A percentile compares a stretch with the other conserved stretches of the same genome.
phyloP scores from a whole-genome alignment of 495 filamentous ascomycete genomes.

The Terfezia boudieri region DNA sequence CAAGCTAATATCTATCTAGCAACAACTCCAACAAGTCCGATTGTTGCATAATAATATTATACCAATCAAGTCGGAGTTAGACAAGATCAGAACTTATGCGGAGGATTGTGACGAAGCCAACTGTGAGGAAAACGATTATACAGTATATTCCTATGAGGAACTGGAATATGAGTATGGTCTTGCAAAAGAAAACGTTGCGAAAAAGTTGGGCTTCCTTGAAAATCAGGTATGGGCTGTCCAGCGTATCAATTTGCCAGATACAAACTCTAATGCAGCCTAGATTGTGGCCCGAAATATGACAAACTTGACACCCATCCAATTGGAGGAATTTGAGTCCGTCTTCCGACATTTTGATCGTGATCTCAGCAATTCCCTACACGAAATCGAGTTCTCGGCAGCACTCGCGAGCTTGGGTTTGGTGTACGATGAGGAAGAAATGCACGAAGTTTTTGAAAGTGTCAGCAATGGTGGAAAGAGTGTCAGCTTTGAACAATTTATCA shows the following conservation, averaged over 20 bases:
- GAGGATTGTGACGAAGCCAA: constrained; percentile 86
- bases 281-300: constrained; percentile 95
- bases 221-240: constrained; percentile 40
- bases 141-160: constrained; percentile 92
- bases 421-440: constrained; percentile 92
- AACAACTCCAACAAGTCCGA: constrained; percentile 69
- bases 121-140: constrained; percentile 97
- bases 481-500: constrained; percentile 95
- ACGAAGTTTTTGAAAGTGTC: constrained; percentile 66
- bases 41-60: constrained; percentile 58
- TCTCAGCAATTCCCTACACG: constrained; percentile 66
- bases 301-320: constrained; percentile 88
- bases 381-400: constrained; percentile 87
- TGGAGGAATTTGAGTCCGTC: constrained; percentile 94
- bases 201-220: constrained; percentile 88
- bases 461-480: constrained; percentile 51
- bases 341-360: constrained; percentile 97
- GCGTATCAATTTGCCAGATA: no score
- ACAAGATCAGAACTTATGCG: constrained; percentile 39
- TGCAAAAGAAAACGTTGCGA: constrained; percentile 71
- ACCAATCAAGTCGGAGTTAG: constrained; percentile 69
- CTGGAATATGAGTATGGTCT: constrained; percentile 81
- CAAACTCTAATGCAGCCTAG: not conserved
- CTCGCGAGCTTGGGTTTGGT: constrained; percentile 81
- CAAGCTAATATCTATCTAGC: constrained; percentile 9